Evolutionary conservation across 768 basidiomycete genomes (phyloP).

Genomic region (Mycena filopes): DNA sequence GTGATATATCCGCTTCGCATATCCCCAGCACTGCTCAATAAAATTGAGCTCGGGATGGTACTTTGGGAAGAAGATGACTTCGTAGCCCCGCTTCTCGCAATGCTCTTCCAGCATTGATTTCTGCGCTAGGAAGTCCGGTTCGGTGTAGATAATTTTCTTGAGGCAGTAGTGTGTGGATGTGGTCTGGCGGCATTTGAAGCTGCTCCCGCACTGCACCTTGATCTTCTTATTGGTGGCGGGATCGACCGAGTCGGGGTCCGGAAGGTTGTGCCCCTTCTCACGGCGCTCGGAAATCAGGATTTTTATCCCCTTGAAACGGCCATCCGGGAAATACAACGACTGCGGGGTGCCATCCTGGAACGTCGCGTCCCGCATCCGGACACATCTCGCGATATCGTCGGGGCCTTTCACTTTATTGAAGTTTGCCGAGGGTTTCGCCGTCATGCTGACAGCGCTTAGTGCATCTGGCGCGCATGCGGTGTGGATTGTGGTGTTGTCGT

Average conservation of each 20-base stretch:
- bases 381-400: not conserved
- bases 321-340: not conserved
- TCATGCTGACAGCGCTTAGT: constrained; percentile 40
- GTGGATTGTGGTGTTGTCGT: constrained; percentile 41
- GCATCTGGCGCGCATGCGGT: constrained; percentile 36
- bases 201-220: not conserved
- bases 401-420: not conserved
- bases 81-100: constrained; percentile 11
- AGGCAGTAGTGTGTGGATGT: not conserved
- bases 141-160: constrained; percentile 12
- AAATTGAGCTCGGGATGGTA: constrained; percentile 30
- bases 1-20: constrained; percentile 17
- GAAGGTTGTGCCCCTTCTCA: not conserved
- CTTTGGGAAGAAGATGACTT: constrained; percentile 24
- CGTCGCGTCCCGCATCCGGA: constrained; percentile 21
- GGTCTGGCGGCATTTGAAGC: constrained; percentile 3
- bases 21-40: constrained; percentile 31
- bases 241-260: not conserved
- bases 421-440: constrained; percentile 2
- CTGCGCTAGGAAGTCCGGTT: constrained; percentile 13
- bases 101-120: constrained; percentile 15
- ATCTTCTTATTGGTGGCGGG: not conserved
- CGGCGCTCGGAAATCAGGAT: not conserved
- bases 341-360: constrained; percentile 11
- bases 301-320: constrained; percentile 5